These are phyloP conservation scores for Fonsecaea pedrosoi DNA, from an alignment of 2,329 filamentous ascomycete species.

Conservation along the genomic window DNA sequence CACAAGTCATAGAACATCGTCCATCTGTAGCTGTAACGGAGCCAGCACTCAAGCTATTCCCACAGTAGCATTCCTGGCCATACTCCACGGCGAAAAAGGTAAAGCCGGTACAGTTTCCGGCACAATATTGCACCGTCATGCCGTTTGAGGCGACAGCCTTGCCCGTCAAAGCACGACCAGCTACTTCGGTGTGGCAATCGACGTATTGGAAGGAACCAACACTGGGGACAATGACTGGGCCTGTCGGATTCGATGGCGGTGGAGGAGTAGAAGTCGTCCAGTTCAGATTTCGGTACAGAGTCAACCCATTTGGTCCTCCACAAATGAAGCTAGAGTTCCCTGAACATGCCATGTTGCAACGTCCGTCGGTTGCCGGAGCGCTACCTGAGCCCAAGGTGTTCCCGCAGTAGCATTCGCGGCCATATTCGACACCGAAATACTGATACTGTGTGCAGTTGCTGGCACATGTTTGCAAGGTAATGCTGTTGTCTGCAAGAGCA, in stretches of 20 bases:
- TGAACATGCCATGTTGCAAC: constrained; percentile 54
- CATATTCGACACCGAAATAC: constrained; percentile 46
- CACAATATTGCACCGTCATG: constrained; percentile 34
- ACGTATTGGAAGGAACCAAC: constrained; percentile 32
- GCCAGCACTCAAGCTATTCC: constrained; percentile 38
- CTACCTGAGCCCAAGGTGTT: constrained; percentile 40
- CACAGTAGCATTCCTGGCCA: constrained; percentile 47
- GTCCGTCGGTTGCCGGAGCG: constrained; percentile 28
- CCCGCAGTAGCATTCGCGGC: constrained; percentile 47
- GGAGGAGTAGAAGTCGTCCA: constrained; percentile 22
- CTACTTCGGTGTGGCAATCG: constrained; percentile 34
- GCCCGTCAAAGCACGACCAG: constrained; percentile 32
- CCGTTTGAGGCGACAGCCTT: constrained; percentile 26
- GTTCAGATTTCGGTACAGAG: constrained; percentile 31
- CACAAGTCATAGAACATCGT: constrained; percentile 38
- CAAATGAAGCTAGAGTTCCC: constrained; percentile 50
- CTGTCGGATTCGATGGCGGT: constrained; percentile 20
- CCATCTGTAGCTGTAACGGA: constrained; percentile 28
- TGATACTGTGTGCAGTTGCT: constrained; percentile 41
- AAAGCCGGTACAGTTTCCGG: constrained; percentile 39
- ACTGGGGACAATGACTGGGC: constrained; percentile 30
- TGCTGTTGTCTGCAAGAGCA: constrained; percentile 35
- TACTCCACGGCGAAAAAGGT: constrained; percentile 51
- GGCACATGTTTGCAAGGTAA: constrained; percentile 41
- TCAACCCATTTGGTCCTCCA: constrained; percentile 60